Percentiles rank a stretch among this genome's conserved stretches.
phyloP scores from a whole-genome alignment of 1,139 yeast species.

The Zygosaccharomyces pseudobailii region DNA sequence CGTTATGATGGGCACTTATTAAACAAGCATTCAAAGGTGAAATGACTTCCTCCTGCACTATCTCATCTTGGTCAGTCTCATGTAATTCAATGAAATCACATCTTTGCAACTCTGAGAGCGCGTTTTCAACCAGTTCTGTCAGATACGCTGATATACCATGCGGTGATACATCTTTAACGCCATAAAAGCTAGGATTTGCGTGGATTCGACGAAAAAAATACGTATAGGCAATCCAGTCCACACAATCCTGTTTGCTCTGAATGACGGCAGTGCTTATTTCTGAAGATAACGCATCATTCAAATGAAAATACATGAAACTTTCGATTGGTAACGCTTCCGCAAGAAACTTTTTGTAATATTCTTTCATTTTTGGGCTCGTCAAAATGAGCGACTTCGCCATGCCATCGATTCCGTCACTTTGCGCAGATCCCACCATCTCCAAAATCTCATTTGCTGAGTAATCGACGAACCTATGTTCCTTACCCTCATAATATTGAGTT shows the following conservation, averaged over 20 bases:
- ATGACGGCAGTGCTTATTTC: slow-evolving; percentile 70
- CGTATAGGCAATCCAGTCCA: slow-evolving; percentile 86
- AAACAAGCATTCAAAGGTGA: slow-evolving; percentile 63
- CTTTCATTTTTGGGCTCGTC: slow-evolving; percentile 52
- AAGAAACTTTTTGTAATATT: slow-evolving; percentile 67
- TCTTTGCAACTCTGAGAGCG: slow-evolving; percentile 59
- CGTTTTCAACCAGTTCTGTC: slow-evolving; percentile 77
- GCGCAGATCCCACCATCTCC: slow-evolving; percentile 70
- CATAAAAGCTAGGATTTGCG: slow-evolving; percentile 85
- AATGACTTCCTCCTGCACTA: slow-evolving; percentile 44
- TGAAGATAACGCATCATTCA: slow-evolving; percentile 64
- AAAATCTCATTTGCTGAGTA: slow-evolving; percentile 61
- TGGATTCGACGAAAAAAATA: slow-evolving; percentile 76
- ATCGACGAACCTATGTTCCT: slow-evolving; percentile 64
- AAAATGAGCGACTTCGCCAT: slow-evolving; percentile 47
- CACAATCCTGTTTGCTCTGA: slow-evolving; percentile 71
- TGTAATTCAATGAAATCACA: slow-evolving; percentile 59
- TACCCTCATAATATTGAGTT: slow-evolving; percentile 68
- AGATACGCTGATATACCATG: slow-evolving; percentile 72
- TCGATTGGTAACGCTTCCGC: slow-evolving; percentile 79
- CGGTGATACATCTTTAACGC: slow-evolving; percentile 57
- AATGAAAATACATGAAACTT: slow-evolving; percentile 54
- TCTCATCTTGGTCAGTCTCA: slow-evolving; percentile 39
- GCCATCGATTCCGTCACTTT: slow-evolving; percentile 31
- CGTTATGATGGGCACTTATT: slow-evolving; percentile 68